Evolutionary conservation across 208 protist species (phyloP).

Genomic region (Leishmania tarentolae): DNA sequence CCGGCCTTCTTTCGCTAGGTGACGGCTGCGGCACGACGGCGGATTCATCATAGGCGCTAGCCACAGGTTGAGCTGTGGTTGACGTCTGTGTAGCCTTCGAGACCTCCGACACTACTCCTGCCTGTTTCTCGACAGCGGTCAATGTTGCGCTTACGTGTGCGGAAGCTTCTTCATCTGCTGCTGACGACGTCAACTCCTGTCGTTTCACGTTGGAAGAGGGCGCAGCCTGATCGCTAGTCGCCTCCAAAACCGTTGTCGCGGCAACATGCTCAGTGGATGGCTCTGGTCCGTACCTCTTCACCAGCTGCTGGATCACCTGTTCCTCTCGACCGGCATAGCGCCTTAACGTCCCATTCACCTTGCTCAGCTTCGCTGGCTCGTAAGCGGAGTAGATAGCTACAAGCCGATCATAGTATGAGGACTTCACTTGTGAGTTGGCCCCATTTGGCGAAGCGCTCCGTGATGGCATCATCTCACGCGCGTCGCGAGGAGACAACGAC

Average conservation of each 20-base stretch:
- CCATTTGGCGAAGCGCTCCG: background rate
- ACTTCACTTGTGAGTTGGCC: background rate
- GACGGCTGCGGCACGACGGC: background rate
- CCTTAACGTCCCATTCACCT: slow-evolving; percentile 61
- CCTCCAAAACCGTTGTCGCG: background rate
- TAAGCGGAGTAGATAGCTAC: slow-evolving; percentile 71
- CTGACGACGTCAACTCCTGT: background rate
- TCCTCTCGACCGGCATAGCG: slow-evolving; percentile 72
- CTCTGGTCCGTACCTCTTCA: slow-evolving; percentile 81
- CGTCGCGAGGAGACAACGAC: background rate
- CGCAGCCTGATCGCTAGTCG: background rate
- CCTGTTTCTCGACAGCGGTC: background rate
- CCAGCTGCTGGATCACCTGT: slow-evolving; percentile 63
- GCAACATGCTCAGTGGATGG: slow-evolving; percentile 12
- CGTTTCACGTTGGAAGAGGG: background rate
- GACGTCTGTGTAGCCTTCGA: background rate
- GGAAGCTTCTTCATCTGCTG: background rate
- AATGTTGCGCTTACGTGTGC: slow-evolving; percentile 1
- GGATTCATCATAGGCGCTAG: background rate
- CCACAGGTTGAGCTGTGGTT: background rate
- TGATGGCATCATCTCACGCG: background rate
- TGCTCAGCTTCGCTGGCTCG: slow-evolving; percentile 63
- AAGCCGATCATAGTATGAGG: slow-evolving; percentile 61
- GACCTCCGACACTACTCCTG: background rate
- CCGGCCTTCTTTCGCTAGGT: background rate